These are phyloP conservation scores for Trametes cingulata DNA, from an alignment of 768 basidiomycete genomes.

Conservation along the genomic window DNA sequence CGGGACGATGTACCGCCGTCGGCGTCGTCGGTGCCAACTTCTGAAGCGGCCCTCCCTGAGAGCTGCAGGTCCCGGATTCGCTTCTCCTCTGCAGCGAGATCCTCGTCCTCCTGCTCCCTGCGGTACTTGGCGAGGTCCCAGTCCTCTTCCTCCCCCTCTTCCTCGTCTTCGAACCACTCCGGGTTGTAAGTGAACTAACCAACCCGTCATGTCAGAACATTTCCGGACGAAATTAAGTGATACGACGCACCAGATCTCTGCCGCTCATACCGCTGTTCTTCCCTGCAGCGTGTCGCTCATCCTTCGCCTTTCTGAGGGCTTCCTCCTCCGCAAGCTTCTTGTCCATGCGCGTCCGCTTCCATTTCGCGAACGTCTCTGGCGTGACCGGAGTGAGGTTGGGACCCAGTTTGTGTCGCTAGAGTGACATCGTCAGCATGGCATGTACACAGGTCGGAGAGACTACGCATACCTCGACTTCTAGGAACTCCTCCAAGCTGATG, in stretches of 20 bases:
- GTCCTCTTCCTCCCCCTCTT: constrained; percentile 49
- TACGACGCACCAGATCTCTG: constrained; percentile 74
- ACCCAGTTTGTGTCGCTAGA: constrained; percentile 91
- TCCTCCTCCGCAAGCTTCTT: constrained; percentile 93
- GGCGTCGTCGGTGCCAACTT: constrained; percentile 35
- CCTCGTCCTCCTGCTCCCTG: constrained; percentile 60
- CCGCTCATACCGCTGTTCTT: constrained; percentile 95
- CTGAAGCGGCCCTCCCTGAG: constrained; percentile 32
- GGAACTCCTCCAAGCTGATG: constrained; percentile 94
- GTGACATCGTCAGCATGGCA: neutral
- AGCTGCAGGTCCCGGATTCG: constrained; percentile 49
- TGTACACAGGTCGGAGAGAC: neutral
- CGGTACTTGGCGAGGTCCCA: constrained; percentile 60
- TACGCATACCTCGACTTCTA: constrained; percentile 86
- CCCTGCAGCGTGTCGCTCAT: constrained; percentile 77
- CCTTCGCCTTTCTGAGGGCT: constrained; percentile 78
- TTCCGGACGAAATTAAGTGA: neutral
- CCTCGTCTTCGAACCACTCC: constrained; percentile 87
- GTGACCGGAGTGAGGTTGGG: constrained; percentile 91
- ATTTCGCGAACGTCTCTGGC: constrained; percentile 83
- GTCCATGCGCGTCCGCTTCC: constrained; percentile 95
- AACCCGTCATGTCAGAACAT: neutral
- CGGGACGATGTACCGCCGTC: constrained; percentile 18
- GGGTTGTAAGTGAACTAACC: constrained; percentile 91
- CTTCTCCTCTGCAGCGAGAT: constrained; percentile 51